These are phyloP conservation scores for Sphagnum fallax DNA, from an alignment of 228 moss, liverwort and hornwort species.

Conservation along the genomic window DNA sequence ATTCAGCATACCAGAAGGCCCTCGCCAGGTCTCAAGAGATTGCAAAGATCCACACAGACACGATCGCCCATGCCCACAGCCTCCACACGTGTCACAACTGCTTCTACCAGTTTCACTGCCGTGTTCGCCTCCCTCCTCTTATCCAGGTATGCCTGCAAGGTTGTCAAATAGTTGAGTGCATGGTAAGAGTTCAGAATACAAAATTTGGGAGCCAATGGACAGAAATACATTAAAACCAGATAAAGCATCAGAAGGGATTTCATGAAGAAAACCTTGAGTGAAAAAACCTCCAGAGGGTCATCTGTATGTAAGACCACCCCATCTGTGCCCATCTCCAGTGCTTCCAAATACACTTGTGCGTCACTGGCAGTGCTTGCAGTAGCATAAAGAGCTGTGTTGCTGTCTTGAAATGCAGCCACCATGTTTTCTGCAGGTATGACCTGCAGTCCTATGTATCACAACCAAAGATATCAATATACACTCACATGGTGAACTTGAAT, in stretches of 20 bases:
- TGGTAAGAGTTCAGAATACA: neutral
- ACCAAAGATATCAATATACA: too few species aligned
- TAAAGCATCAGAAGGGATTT: neutral
- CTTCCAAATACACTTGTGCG: slow-evolving; percentile 84
- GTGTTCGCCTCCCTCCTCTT: slow-evolving; percentile 15
- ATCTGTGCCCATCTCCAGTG: slow-evolving; percentile 92
- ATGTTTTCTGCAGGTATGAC: slow-evolving; percentile 90
- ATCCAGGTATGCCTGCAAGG: slow-evolving; percentile 27
- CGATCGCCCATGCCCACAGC: slow-evolving; percentile 78
- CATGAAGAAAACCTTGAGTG: slow-evolving; percentile 47
- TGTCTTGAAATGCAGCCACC: slow-evolving; percentile 90
- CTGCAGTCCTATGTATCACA: slow-evolving; percentile 15
- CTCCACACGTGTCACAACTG: slow-evolving; percentile 53
- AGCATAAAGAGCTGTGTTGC: slow-evolving; percentile 68
- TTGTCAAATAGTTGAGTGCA: neutral
- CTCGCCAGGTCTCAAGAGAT: slow-evolving; percentile 71
- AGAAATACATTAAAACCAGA: neutral
- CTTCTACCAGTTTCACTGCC: slow-evolving; percentile 42
- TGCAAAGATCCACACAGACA: slow-evolving; percentile 85
- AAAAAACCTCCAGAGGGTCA: slow-evolving; percentile 72
- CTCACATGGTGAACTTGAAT: too few species aligned
- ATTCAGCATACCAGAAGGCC: slow-evolving; percentile 57
- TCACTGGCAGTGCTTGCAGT: slow-evolving; percentile 63
- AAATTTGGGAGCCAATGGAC: neutral
- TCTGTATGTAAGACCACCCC: slow-evolving; percentile 83